phyloP scores from a whole-genome alignment of 108 stramenopile species.

The Nitzschia sp. region DNA sequence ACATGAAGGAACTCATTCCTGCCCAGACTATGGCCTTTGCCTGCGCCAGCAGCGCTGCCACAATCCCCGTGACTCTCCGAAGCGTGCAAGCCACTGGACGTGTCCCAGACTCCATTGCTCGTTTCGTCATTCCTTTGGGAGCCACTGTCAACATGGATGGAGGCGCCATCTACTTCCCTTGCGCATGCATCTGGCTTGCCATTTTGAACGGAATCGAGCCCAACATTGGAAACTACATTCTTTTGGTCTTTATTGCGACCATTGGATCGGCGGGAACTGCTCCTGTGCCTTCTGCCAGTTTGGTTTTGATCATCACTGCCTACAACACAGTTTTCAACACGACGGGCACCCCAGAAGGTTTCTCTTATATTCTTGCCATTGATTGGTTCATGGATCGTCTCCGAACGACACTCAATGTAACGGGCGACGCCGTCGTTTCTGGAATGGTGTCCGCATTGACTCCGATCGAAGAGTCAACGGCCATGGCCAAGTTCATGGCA shows the following conservation, averaged over 20 bases:
- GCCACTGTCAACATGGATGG: constrained; percentile 54
- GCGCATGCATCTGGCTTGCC: constrained; percentile 37
- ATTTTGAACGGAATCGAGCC: constrained; percentile 42
- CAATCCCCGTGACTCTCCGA: constrained; percentile 35
- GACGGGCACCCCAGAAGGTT: constrained; percentile 28
- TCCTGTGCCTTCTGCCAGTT: constrained; percentile 31
- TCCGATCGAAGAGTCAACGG: constrained; percentile 2
- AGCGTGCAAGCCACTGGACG: constrained; percentile 30
- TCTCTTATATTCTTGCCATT: constrained; percentile 31
- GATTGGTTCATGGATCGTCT: constrained; percentile 37
- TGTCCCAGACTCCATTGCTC: constrained; percentile 38
- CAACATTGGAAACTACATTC: constrained; percentile 25
- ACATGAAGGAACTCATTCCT: constrained; percentile 28
- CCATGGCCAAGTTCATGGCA: not conserved
- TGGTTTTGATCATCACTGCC: constrained; percentile 30
- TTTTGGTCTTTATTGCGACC: constrained; percentile 26
- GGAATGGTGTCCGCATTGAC: constrained; percentile 17
- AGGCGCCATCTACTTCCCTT: constrained; percentile 29
- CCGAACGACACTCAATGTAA: constrained; percentile 21
- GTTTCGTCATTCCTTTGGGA: constrained; percentile 46
- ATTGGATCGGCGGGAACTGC: constrained; percentile 43
- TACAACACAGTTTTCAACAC: constrained; percentile 33
- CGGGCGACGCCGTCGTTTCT: constrained; percentile 27
- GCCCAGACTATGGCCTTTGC: constrained; percentile 42
- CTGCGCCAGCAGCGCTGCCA: constrained; percentile 46